Evolutionary conservation across 768 basidiomycete species (phyloP).

Genomic region (Tricholoma hemisulphureum): DNA sequence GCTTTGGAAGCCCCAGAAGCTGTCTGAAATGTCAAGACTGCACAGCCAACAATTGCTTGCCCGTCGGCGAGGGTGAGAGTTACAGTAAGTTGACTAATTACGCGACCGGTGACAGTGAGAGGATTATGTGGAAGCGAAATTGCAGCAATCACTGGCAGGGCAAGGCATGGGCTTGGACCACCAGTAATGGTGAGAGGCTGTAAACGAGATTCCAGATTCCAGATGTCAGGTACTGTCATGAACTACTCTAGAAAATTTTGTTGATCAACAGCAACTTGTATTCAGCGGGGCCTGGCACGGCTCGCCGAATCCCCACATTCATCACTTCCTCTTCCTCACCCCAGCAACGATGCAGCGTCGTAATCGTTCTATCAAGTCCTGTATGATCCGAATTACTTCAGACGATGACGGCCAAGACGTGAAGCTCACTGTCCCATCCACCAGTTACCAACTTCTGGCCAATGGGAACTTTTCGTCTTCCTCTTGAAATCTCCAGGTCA

Average conservation of each 20-base stretch:
- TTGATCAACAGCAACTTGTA: not conserved
- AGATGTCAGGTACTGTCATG: not conserved
- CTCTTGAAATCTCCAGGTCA: not conserved
- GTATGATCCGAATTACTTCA: not conserved
- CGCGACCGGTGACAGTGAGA: not conserved
- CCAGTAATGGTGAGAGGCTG: no score
- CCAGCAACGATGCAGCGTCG: not conserved
- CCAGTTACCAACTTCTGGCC: not conserved
- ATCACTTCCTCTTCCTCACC: not conserved
- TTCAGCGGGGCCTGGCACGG: not conserved
- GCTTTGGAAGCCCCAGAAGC: not conserved
- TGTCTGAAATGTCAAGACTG: not conserved
- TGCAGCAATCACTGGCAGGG: no score
- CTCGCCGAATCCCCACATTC: not conserved
- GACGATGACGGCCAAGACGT: not conserved
- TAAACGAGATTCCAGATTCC: not conserved
- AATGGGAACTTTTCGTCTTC: not conserved
- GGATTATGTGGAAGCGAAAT: not conserved
- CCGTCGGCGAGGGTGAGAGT: not conserved
- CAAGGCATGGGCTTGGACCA: no score
- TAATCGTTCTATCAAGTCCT: not conserved
- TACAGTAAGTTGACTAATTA: not conserved
- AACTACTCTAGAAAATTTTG: not conserved
- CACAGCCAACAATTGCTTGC: not conserved
- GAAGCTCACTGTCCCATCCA: not conserved